These are phyloP conservation scores for Pseudocercospora cruenta DNA, from an alignment of 2,329 filamentous ascomycete species.

Conservation along the genomic window DNA sequence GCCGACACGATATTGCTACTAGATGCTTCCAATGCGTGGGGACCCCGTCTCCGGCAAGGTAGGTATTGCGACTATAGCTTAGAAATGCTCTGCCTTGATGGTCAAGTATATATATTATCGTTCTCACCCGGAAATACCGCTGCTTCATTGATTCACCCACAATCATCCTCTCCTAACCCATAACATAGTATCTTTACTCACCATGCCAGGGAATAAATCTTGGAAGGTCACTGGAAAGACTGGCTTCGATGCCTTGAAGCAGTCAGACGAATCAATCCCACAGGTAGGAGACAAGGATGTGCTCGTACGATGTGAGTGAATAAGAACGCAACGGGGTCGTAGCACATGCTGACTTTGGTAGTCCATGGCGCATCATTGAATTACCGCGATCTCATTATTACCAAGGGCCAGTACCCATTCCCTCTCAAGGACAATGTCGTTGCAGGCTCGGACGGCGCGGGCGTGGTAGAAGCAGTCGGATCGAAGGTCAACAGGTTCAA, in stretches of 20 bases:
- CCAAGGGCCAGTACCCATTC: slow-evolving; percentile 53
- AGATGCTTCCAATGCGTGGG: slow-evolving; percentile 10
- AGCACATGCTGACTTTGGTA: slow-evolving; percentile 29
- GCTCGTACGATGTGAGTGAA: slow-evolving; percentile 63
- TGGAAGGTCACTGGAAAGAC: slow-evolving; percentile 61
- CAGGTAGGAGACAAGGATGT: slow-evolving; percentile 71
- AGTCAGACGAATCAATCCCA: slow-evolving; percentile 59
- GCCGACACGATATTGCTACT: slow-evolving; percentile 7
- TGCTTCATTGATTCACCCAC: not conserved
- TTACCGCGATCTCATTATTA: slow-evolving; percentile 55
- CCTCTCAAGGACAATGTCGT: slow-evolving; percentile 45
- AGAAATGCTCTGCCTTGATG: slow-evolving; percentile 9
- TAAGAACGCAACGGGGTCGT: too few species aligned
- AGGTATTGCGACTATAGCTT: slow-evolving; percentile 9
- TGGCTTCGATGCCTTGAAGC: slow-evolving; percentile 65
- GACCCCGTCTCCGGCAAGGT: slow-evolving; percentile 11
- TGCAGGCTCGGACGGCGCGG: slow-evolving; percentile 57
- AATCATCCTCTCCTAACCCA: too few species aligned
- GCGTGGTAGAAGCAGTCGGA: slow-evolving; percentile 57
- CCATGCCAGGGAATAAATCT: slow-evolving; percentile 26
- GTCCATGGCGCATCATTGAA: slow-evolving; percentile 54
- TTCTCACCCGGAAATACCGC: not conserved
- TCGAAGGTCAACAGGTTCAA: slow-evolving; percentile 60
- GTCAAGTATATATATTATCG: not conserved
- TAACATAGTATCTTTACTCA: not conserved